Evolutionary conservation across 805 yeast species (phyloP).

Genomic region (Jamesozyma hellenica): DNA sequence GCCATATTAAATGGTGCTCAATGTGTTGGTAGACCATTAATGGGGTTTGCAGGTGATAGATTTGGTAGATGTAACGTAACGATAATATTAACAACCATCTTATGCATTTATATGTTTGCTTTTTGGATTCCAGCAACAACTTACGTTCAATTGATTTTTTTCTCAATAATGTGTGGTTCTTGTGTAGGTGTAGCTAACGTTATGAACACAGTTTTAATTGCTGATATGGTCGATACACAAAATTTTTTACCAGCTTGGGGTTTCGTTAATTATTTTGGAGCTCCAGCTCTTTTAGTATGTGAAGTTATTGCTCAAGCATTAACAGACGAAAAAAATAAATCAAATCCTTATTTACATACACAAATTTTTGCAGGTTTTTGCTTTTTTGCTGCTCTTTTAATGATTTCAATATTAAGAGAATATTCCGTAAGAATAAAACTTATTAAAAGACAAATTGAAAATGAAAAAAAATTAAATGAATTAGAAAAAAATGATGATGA

Average conservation of each 20-base stretch:
- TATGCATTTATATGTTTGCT: constrained; percentile 33
- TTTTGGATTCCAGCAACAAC: constrained; percentile 42
- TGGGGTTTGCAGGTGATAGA: constrained; percentile 38
- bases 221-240: constrained; percentile 33
- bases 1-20: constrained; percentile 40
- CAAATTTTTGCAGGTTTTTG: constrained; percentile 51
- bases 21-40: constrained; percentile 39
- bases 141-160: constrained; percentile 33
- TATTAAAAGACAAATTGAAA: constrained; percentile 5
- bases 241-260: constrained; percentile 34
- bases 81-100: constrained; percentile 27
- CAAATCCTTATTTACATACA: constrained; percentile 44
- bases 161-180: constrained; percentile 36
- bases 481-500: not conserved
- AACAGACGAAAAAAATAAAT: constrained; percentile 19
- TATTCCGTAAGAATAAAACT: constrained; percentile 38
- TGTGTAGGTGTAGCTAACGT: constrained; percentile 39
- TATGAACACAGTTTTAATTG: constrained; percentile 33
- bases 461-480: constrained; percentile 7
- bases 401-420: constrained; percentile 42
- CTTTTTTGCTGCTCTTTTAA: constrained; percentile 34
- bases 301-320: constrained; percentile 49
- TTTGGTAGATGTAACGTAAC: constrained; percentile 41
- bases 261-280: constrained; percentile 26
- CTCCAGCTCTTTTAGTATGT: constrained; percentile 33